Conservation (phyloP, 2,329 filamentous ascomycete genomes). For the Pestalotiopsis sp. region DNA sequence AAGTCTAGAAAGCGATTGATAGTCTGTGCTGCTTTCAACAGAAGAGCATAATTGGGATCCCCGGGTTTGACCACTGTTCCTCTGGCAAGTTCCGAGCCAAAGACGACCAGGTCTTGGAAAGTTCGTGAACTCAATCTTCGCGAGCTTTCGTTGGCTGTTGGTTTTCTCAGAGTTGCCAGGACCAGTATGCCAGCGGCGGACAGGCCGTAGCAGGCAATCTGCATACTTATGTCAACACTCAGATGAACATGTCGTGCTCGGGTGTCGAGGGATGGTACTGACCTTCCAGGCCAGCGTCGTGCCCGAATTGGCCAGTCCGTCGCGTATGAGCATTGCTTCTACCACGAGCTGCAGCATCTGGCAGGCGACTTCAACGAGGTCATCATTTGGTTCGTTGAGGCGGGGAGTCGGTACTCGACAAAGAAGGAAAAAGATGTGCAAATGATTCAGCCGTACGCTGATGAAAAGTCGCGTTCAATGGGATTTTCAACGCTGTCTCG, state of each 20-base stretch:
- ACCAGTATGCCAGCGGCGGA: constrained; percentile 34
- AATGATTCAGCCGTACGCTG: constrained; percentile 30
- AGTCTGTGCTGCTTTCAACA: background rate
- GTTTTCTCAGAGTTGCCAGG: constrained; percentile 25
- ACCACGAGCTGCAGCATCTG: constrained; percentile 30
- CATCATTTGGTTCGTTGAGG: constrained; percentile 22
- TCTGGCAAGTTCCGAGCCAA: background rate
- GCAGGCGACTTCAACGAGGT: constrained; percentile 24
- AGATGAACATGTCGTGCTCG: background rate
- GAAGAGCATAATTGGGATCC: background rate
- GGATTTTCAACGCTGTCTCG: constrained; percentile 16
- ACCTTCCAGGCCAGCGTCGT: constrained; percentile 21
- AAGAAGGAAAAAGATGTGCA: constrained; percentile 32
- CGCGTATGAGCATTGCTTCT: constrained; percentile 28
- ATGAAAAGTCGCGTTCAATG: constrained; percentile 31
- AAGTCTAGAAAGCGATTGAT: background rate
- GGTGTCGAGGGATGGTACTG: background rate
- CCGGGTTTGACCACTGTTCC: background rate
- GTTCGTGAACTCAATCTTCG: constrained; percentile 14
- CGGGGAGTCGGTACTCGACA: constrained; percentile 22
- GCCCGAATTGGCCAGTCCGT: constrained; percentile 32
- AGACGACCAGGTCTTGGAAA: constrained; percentile 6
- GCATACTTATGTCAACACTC: constrained; percentile 14
- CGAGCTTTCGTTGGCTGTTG: background rate
- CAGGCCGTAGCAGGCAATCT: constrained; percentile 34